Evolutionary conservation across 495 filamentous ascomycete species (phyloP), one percentile per base, ranked within the genome.

Genomic region (Lindgomyces ingoldianus): DNA sequence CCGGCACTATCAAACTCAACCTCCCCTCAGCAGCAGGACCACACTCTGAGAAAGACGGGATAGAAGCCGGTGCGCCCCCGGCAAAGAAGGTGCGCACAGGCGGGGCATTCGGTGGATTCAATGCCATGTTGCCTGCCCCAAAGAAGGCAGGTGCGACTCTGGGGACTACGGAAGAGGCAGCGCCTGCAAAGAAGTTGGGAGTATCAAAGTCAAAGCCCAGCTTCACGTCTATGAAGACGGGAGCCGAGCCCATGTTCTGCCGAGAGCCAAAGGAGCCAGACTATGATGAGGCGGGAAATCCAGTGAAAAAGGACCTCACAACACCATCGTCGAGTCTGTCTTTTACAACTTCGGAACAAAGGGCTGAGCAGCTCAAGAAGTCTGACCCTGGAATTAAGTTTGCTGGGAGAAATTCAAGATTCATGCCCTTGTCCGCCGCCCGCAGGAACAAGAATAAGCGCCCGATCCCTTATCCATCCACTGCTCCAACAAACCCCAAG

Each of bases 81-180:
- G 77, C 88, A 4, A 96, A 96, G 73, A 86, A 87, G 50, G 80
- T 81, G 21, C 84, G 83, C 46, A 81, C 83, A 16, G 81, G 78
- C 45, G 83, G 79, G 4, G 81, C 81, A 18, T 89, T 93, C 64
- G 83, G 87, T 59, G 87, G 84, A 8, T 94, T 97, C 77, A 93
- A 91, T 70, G 84, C 90, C 2, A 83, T 96, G 36, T 81, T 97
- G n/a, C 93, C 93, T 11, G 83, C 91, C 27, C 93, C 93, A 18
- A 97, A 94, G 75, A 84, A 82, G 51, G 91, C 93, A n/a, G 96
- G 93, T 74, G 84, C 81, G 48, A 74, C 21, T 59, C 66, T 24
- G 8, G 75, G 36, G 10, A 48, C 16, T 74, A 75, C 36, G 71
- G 77, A 47, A 76, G 77, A 49, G 67, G 76, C 27, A 71, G 75